Evolutionary conservation across 2,329 filamentous ascomycete genomes (phyloP), one percentile per base, ranked within the genome.

Genomic region (Colletotrichum sp.): DNA sequence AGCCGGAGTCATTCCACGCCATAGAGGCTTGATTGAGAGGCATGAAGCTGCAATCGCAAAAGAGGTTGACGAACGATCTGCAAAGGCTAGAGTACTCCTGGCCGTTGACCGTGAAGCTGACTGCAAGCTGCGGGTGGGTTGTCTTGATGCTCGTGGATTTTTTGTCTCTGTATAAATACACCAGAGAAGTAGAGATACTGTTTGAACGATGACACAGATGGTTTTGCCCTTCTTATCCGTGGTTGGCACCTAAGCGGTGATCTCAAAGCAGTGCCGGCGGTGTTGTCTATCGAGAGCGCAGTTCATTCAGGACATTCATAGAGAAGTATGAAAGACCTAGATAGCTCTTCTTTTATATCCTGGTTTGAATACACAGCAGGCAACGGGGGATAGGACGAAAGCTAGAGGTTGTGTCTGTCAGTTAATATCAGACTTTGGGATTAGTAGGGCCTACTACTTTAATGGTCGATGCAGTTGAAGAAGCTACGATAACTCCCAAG

Each of bases 11-110:
- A 5, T 21, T 52, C 0, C 3, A 48, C 9, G n/a, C 18, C 2
- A 10, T 13, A 6, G 10, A 13, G n/a, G 18, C n/a, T 48, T 21
- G 18, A 2, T 21, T 21, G 18, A 52, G 43, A 1, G n/a, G 43
- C 5, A 48, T 6, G 0, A 7, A 21, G 10, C 9, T 3, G 18
- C 10, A 48, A 48, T 9, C 0, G 3, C 8, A 43, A 2, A 0
- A 12, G 0, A 21, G 43, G 43, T 48, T 48, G 18, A 7, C 2
- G n/a, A 48, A 12, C 10, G 10, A 21, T 48, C 43, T 48, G 43
- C 6, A n/a, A 5, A 48, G 43, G 18, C 10, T 0, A 48, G 38
- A n/a, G 18, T 48, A 0, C 15, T 18, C 16, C 18, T 48, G 1
- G 13, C 9, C 5, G 18, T n/a, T 0, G 38, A 2, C 38, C 8